A percentile compares a stretch with the other conserved stretches of the same genome.
phyloP scores from a whole-genome alignment of 78 protist species.

The Parvularia atlantis region DNA sequence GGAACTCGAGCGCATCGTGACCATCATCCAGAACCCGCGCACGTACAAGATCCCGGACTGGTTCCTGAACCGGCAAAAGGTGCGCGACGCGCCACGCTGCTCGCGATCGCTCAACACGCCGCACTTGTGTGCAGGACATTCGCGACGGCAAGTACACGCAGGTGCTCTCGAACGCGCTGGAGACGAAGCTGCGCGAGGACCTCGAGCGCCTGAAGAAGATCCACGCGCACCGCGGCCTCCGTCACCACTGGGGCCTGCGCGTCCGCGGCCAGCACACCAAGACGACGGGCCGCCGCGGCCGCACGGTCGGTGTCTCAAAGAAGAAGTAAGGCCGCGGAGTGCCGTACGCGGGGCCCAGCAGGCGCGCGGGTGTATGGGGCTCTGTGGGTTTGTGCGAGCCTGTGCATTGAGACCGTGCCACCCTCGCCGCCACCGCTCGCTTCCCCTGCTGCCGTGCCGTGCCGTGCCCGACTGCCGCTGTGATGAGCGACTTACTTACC shows the following conservation, averaged over 20 bases:
- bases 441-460: background rate
- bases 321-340: too few species aligned
- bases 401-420: background rate
- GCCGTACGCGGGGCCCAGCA: too few species aligned
- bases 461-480: too few species aligned
- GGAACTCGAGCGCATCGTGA: constrained; percentile 87
- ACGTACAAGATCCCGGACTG: constrained; percentile 98
- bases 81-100: too few species aligned
- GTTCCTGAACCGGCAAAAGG: constrained; percentile 93
- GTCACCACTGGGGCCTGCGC: constrained; percentile 94
- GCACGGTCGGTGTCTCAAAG: constrained; percentile 73
- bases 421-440: background rate
- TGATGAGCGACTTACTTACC: background rate
- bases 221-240: constrained; percentile 93
- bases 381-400: background rate
- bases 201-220: constrained; percentile 95
- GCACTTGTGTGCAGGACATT: constrained; percentile 41
- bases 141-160: constrained; percentile 84
- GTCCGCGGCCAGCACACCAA: constrained; percentile 99
- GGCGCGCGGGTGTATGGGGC: background rate
- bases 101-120: too few species aligned
- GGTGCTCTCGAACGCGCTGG: constrained; percentile 74
- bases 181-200: constrained; percentile 92
- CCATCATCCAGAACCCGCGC: constrained; percentile 91
- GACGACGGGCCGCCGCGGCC: constrained; percentile 95